These are phyloP conservation scores for Cystobasidium slooffiae DNA, from an alignment of 1,284 basidiomycete genomes.

Conservation along the genomic window DNA sequence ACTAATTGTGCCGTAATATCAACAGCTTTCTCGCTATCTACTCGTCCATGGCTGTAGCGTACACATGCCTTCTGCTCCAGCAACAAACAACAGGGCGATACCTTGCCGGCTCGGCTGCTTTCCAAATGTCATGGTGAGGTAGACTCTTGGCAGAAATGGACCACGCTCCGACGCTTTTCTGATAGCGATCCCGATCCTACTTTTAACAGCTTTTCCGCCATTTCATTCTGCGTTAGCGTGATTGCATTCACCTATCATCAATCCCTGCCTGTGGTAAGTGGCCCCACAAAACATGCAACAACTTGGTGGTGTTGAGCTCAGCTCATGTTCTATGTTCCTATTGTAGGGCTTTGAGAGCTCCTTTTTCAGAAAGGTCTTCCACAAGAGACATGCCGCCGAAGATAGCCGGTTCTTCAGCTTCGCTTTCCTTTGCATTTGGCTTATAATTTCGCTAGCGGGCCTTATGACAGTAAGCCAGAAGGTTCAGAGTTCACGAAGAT, in stretches of 20 bases:
- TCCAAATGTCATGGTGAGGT: slow-evolving; percentile 30
- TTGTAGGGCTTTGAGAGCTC: slow-evolving; percentile 34
- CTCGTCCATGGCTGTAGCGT: slow-evolving; percentile 14
- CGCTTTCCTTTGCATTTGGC: slow-evolving; percentile 22
- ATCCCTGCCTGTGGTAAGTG: slow-evolving; percentile 36
- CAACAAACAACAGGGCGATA: slow-evolving; percentile 28
- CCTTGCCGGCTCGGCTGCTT: slow-evolving; percentile 24
- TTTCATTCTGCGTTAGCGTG: slow-evolving; percentile 28
- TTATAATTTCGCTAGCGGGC: slow-evolving; percentile 24
- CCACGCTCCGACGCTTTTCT: not conserved
- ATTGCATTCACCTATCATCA: slow-evolving; percentile 39
- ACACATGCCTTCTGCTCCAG: slow-evolving; percentile 18
- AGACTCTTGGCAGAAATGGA: not conserved
- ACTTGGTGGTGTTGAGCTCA: not conserved
- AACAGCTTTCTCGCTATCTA: slow-evolving; percentile 19
- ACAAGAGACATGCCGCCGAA: slow-evolving; percentile 22
- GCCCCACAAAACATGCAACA: not conserved
- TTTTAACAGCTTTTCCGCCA: slow-evolving; percentile 5
- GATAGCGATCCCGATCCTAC: not conserved
- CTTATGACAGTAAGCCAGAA: slow-evolving; percentile 19
- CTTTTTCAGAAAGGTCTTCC: slow-evolving; percentile 18
- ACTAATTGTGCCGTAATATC: not conserved
- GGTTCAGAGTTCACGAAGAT: not conserved
- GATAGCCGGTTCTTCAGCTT: slow-evolving; percentile 31
- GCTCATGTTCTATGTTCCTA: not conserved